Conservation (phyloP, 1,284 basidiomycete species). For the Cryptococcus floricola region DNA sequence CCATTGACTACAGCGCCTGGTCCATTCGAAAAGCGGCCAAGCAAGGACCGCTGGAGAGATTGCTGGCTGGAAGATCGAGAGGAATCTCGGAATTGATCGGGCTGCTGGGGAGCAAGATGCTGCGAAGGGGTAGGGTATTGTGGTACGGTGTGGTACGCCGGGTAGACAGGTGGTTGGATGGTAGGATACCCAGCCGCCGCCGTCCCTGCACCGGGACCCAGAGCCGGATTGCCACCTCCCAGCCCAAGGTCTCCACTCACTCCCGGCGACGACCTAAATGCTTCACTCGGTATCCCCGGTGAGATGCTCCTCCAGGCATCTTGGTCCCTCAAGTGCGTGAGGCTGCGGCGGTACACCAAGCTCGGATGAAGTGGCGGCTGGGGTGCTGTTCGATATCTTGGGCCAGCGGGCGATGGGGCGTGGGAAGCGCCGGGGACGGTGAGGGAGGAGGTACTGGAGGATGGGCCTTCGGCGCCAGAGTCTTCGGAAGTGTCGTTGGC, state of each 20-base stretch:
- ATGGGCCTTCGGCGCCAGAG: constrained; percentile 17
- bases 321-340: neutral
- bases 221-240: neutral
- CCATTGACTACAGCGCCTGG: neutral
- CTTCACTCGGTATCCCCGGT: constrained; percentile 10
- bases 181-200: neutral
- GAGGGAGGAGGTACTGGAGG: constrained; percentile 23
- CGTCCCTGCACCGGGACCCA: neutral
- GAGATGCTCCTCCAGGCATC: neutral
- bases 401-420: neutral
- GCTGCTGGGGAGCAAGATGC: neutral
- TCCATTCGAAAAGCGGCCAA: neutral
- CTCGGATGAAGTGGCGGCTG: neutral
- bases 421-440: constrained; percentile 16
- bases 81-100: neutral
- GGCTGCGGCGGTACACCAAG: constrained; percentile 2
- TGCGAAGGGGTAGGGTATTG: neutral
- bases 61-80: neutral
- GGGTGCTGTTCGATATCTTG: neutral
- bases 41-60: neutral
- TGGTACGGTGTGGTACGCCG: neutral
- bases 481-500: constrained; percentile 21
- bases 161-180: neutral
- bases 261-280: constrained; percentile 6
- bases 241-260: neutral